phyloP scores from a whole-genome alignment of 1,284 basidiomycete genomes.

The Naganishia albida region DNA sequence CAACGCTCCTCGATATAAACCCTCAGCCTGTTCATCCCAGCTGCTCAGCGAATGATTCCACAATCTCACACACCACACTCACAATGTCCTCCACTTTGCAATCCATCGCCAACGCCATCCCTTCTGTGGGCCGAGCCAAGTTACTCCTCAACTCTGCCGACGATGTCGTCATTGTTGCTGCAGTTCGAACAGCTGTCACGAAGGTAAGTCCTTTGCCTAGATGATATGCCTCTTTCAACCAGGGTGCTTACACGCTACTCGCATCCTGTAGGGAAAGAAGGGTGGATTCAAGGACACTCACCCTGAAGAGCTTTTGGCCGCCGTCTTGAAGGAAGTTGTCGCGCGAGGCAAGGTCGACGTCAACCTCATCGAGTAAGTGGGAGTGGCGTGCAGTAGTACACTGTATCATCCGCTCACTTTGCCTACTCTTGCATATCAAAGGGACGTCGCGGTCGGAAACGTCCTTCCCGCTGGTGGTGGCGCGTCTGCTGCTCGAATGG shows the following conservation, averaged over 20 bases:
- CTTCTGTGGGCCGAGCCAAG: conserved; percentile 58
- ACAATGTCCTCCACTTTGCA: conserved; percentile 50
- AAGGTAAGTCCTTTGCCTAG: conserved; percentile 61
- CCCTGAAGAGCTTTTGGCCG: conserved; percentile 40
- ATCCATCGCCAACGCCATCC: conserved; percentile 49
- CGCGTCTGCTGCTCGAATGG: conserved; percentile 83
- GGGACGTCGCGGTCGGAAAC: conserved; percentile 80
- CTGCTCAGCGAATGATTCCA: neutral
- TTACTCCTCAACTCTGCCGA: conserved; percentile 65
- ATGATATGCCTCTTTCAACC: neutral
- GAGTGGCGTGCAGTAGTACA: neutral
- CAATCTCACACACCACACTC: neutral
- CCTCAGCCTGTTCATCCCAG: neutral
- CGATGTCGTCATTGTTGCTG: conserved; percentile 88
- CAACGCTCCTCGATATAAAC: conserved; percentile 13
- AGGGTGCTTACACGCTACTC: neutral
- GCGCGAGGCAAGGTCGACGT: conserved; percentile 52
- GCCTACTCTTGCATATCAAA: conserved; percentile 1
- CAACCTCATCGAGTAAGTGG: conserved; percentile 46
- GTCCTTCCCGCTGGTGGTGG: conserved; percentile 86
- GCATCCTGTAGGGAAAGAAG: conserved; percentile 36
- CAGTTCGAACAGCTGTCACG: conserved; percentile 85
- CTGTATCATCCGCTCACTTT: neutral
- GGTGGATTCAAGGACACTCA: conserved; percentile 39
- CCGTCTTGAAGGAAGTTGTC: conserved; percentile 40